A percentile compares a stretch with the other conserved stretches of the same genome.
phyloP scores from a whole-genome alignment of 495 filamentous ascomycete species.

The Thermothielavioides terrestris region DNA sequence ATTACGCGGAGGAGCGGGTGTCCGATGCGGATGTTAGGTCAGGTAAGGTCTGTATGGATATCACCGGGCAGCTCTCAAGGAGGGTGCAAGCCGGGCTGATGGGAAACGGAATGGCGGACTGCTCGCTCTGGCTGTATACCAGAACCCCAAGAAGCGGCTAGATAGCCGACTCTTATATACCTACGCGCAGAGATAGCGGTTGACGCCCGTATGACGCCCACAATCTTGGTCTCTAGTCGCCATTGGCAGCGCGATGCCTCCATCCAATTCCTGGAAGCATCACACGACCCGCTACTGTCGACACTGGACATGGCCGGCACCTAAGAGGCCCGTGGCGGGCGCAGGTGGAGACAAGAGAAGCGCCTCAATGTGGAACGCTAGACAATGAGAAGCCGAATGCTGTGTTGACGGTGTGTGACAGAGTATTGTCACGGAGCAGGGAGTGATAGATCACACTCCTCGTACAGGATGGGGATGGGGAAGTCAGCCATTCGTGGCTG shows the following conservation, averaged over 20 bases:
- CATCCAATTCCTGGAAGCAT: not conserved
- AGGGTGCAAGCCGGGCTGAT: no score
- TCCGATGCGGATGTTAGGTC: no score
- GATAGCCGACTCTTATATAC: not conserved
- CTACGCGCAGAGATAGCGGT: not conserved
- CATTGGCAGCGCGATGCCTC: not conserved
- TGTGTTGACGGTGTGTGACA: conserved; percentile 5
- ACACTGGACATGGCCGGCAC: conserved; percentile 1
- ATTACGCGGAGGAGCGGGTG: no score
- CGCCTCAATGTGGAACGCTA: conserved; percentile 7
- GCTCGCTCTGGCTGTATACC: no score
- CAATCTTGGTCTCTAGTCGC: not conserved
- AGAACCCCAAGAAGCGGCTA: no score
- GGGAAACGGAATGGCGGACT: no score
- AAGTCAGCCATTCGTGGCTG: not conserved
- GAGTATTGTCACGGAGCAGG: not conserved
- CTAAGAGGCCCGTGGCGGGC: not conserved
- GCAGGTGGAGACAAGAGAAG: not conserved
- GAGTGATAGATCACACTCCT: conserved; percentile 9
- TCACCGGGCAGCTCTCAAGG: no score
- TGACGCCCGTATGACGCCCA: not conserved
- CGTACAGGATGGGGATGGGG: not conserved
- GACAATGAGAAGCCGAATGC: not conserved
- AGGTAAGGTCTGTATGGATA: no score
- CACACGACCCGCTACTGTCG: conserved; percentile 5